Base-by-base conservation (phyloP, 805 yeast species). In the Wickerhamomyces pijperi region DNA sequence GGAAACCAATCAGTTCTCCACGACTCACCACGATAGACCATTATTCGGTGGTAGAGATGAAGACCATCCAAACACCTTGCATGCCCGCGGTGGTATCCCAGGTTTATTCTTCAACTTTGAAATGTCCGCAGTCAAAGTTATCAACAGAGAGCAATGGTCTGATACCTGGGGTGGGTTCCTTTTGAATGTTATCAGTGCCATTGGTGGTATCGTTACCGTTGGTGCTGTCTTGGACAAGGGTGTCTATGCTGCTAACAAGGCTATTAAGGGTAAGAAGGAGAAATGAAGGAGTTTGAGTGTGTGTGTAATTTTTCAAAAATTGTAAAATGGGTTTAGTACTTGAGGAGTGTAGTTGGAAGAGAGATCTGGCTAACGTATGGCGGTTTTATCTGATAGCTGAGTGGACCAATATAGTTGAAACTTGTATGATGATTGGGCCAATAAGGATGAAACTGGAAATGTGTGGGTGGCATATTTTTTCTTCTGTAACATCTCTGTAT, bases 181-280 rank as follows among this genome's bases (percentile, higher is more conserved):
- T 19, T 64, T 87, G 42, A 86, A 88, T 28, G 84, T 83, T 20
- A 76, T 92, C 47, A 82, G 95, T 40, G 85, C 94, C 7, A 71
- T 90, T 32, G 97, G 97, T 9, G 97, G 97, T 36, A 87, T 92
- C 11, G 66, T 92, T 42, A 88, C 96, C 20, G 87, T 90, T 20
- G 97, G 95, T 9, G 81, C 96, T 0, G 75, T 88, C 29, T 59
- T 88, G 36, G 98, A 92, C 58, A 74, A 86, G 43, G 78, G 94
- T 3, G 82, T 87, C 4, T 87, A 84, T 74, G 90, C 84, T 12
- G 95, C 95, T 1, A 88, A 87, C 55, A 76, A 75, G 58, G 84
- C 80, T 13, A 59, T 87, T 23, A 67, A 72, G 51, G 74, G 77
- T 17, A 81, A 83, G 59, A 82, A 82, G 63, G 75, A 74, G 39